Conservation (phyloP, 306 rosid genomes). For the Prunus mira region DNA sequence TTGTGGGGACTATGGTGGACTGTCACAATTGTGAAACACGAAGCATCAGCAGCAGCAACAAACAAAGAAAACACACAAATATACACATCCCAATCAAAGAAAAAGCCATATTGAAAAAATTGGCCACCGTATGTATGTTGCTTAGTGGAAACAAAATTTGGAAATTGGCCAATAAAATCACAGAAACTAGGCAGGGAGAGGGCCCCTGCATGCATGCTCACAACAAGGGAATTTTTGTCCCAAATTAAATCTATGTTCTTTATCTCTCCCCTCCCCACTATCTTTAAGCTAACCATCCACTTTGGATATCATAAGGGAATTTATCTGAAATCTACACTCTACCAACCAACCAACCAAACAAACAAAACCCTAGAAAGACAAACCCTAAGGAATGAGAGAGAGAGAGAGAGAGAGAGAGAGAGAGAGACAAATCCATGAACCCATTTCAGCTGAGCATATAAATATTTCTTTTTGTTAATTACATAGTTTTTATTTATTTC, state of each 20-base stretch:
- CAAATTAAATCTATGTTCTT: background rate
- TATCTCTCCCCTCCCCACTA: slow-evolving; percentile 27
- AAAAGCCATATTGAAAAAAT: slow-evolving; percentile 37
- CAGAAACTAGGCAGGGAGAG: slow-evolving; percentile 24
- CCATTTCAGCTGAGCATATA: background rate
- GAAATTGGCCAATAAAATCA: slow-evolving; percentile 24
- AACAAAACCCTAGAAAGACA: slow-evolving; percentile 44
- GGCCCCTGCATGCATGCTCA: slow-evolving; percentile 27
- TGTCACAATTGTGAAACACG: slow-evolving; percentile 13
- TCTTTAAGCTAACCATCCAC: slow-evolving; percentile 23
- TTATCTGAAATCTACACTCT: background rate
- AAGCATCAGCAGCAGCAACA: background rate
- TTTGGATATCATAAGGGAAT: slow-evolving; percentile 16
- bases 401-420: slow-evolving; percentile 8
- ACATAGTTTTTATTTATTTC: slow-evolving; percentile 4
- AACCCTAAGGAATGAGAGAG: background rate
- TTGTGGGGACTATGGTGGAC: slow-evolving; percentile 34
- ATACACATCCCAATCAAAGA: slow-evolving; percentile 27
- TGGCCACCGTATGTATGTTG: slow-evolving; percentile 21
- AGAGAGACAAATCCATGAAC: slow-evolving; percentile 20
- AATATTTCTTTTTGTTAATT: slow-evolving; percentile 8
- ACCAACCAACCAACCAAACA: slow-evolving; percentile 28
- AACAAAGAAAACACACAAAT: slow-evolving; percentile 19
- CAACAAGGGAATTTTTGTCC: slow-evolving; percentile 43
- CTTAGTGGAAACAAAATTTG: slow-evolving; percentile 23